phyloP scores from a whole-genome alignment of 768 basidiomycete genomes.

The Suillus hirtellus region DNA sequence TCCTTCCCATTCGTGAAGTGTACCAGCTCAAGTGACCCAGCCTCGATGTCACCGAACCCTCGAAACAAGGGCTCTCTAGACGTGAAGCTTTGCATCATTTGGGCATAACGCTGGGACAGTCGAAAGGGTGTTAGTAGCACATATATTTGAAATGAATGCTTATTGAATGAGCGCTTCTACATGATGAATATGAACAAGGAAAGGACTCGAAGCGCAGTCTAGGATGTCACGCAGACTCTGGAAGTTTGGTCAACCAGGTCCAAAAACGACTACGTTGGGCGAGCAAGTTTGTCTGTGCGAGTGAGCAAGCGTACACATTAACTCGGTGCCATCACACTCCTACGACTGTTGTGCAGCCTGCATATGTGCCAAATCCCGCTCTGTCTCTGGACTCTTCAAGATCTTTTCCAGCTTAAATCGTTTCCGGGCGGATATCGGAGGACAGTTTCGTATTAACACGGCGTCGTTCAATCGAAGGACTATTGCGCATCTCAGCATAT shows the following conservation, averaged over 20 bases:
- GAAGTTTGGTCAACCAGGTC: not conserved
- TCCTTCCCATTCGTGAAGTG: constrained; percentile 40
- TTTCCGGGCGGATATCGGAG: constrained; percentile 77
- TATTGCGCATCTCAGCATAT: constrained; percentile 29
- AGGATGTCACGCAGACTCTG: constrained; percentile 1
- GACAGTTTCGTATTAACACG: constrained; percentile 80
- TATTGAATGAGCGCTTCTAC: constrained; percentile 1
- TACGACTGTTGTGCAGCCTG: constrained; percentile 7
- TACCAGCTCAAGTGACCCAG: constrained; percentile 42
- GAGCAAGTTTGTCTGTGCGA: not conserved
- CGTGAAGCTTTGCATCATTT: constrained; percentile 43
- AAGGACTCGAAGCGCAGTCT: not conserved
- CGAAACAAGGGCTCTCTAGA: constrained; percentile 32
- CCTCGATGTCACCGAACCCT: constrained; percentile 43
- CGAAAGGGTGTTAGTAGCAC: not conserved
- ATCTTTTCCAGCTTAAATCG: constrained; percentile 71
- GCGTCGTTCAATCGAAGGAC: constrained; percentile 67
- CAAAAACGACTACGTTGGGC: not conserved
- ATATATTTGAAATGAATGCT: not conserved
- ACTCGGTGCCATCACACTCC: not conserved
- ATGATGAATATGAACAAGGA: not conserved
- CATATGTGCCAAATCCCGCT: constrained; percentile 44
- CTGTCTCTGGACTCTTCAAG: constrained; percentile 66
- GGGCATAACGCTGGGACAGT: constrained; percentile 19
- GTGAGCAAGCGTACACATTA: not conserved